Base-by-base conservation (phyloP, 1,284 basidiomycete species). In the Ceraceosorus guamensis region DNA sequence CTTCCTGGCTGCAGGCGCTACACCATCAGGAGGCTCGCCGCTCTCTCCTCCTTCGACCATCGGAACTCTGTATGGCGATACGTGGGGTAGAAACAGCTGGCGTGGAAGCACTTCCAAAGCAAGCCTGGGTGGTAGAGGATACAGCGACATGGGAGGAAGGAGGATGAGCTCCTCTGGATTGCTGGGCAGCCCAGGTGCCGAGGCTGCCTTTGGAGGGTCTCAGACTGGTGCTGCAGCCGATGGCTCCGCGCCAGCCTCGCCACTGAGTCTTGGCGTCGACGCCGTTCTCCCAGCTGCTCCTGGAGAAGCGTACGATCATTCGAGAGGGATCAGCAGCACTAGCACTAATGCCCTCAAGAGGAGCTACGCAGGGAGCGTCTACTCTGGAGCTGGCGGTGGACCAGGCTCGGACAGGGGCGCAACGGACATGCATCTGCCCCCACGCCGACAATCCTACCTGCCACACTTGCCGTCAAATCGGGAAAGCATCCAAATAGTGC, bases 401-500 rank as follows among this genome's bases (percentile, higher is more conserved):
- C 39, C 10, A 11, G 39, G 39, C 39, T 11, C 11, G 11, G 10
- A 11, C 39, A 16, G 39, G 11, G 39, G 39, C 35, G 10, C n/a
- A 41, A 45, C 14, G 39, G 13, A 35, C 49, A 6, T 24, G 49
- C 5, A 50, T 50, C 7, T 35, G n/a, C 47, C 18, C 4, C 6
- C 60, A 56, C 35, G 55, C 63, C 52, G 60, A 18, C 66, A 70
- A 14, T 67, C 66, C 10, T 71, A 71, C 16, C 52, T 71, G 7
- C 69, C 69, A 10, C 69, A 71, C 37, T 60, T 63, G 46, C 68
- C 68, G 10, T 50, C 59, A 30, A 70, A 71, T 46, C 45, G 69
- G 5, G 67, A 71, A 18, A 55, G 57, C 46, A 70, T 71, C 24
- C 68, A 70, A 50, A 70, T 71, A 32, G 50, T 66, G 30, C 66